phyloP scores from a whole-genome alignment of 1,284 basidiomycete species.

The Ceratobasidium sp. region DNA sequence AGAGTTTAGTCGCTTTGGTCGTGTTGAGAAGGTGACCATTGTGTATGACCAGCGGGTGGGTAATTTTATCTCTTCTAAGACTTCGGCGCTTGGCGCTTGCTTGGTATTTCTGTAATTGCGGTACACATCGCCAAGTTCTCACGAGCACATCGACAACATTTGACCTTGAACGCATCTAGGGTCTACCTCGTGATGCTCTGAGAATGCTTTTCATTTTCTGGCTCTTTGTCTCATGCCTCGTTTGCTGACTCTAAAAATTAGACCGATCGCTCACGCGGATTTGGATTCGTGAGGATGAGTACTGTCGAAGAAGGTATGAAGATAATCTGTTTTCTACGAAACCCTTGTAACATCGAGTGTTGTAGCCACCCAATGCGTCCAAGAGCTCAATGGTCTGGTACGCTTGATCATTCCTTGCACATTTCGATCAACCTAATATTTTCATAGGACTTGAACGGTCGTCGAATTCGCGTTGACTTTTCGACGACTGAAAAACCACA shows the following conservation, averaged over 20 bases:
- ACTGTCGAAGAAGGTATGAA: slow-evolving; percentile 70
- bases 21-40: slow-evolving; percentile 94
- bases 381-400: slow-evolving; percentile 91
- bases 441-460: slow-evolving; percentile 86
- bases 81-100: neutral
- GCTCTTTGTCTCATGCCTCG: slow-evolving; percentile 30
- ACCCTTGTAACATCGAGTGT: neutral
- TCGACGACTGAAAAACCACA: slow-evolving; percentile 94
- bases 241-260: slow-evolving; percentile 27
- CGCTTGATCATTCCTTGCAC: slow-evolving; percentile 46
- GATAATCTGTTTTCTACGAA: neutral
- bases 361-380: slow-evolving; percentile 79
- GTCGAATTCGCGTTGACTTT: slow-evolving; percentile 95
- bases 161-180: neutral
- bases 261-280: slow-evolving; percentile 96
- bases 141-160: neutral
- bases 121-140: neutral
- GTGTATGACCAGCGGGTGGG: slow-evolving; percentile 98
- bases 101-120: neutral
- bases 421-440: neutral
- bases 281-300: slow-evolving; percentile 96
- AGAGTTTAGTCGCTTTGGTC: slow-evolving; percentile 88
- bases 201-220: slow-evolving; percentile 38
- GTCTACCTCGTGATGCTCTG: slow-evolving; percentile 42
- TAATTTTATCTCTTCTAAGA: slow-evolving; percentile 41